Conservation (phyloP, 2,329 filamentous ascomycete genomes). For the Colletotrichum sp. region DNA sequence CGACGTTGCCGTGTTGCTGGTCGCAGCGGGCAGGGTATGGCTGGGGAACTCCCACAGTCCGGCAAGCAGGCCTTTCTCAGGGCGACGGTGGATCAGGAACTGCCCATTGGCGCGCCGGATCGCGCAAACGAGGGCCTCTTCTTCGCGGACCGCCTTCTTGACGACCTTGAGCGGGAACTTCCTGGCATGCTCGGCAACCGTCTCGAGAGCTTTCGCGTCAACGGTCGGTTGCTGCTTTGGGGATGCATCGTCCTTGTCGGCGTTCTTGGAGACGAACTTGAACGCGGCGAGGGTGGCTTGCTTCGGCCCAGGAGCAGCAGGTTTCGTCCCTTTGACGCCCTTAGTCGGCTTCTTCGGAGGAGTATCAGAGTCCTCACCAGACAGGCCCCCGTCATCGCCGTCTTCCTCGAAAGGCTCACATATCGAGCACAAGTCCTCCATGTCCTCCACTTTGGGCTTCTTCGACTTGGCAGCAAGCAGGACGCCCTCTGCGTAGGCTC, state of each 20-base stretch:
- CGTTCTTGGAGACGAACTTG: slow-evolving; percentile 29
- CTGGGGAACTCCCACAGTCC: slow-evolving; percentile 64
- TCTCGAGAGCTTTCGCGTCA: slow-evolving; percentile 28
- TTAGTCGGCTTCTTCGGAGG: slow-evolving; percentile 12
- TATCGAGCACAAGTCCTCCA: slow-evolving; percentile 55
- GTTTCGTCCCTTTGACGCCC: not conserved
- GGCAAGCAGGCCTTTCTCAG: slow-evolving; percentile 58
- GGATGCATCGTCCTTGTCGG: not conserved
- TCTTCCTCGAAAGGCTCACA: slow-evolving; percentile 52
- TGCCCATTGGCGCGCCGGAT: slow-evolving; percentile 47
- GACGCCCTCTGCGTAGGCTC: slow-evolving; percentile 53
- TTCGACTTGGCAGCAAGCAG: slow-evolving; percentile 28
- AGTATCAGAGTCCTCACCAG: not conserved
- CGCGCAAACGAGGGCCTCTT: slow-evolving; percentile 59
- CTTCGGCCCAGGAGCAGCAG: slow-evolving; percentile 19
- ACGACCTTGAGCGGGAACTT: slow-evolving; percentile 55
- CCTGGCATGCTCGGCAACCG: slow-evolving; percentile 48
- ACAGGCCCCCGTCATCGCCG: slow-evolving; percentile 9
- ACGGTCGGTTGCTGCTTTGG: slow-evolving; percentile 10
- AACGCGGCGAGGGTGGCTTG: slow-evolving; percentile 41
- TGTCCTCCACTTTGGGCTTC: slow-evolving; percentile 38
- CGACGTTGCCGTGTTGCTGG: slow-evolving; percentile 29
- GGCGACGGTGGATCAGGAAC: slow-evolving; percentile 55
- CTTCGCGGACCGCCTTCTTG: slow-evolving; percentile 57
- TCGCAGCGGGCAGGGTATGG: slow-evolving; percentile 33